A percentile compares a stretch with the other conserved stretches of the same genome.
These are phyloP conservation scores for Xylaria sp. DNA, from an alignment of 2,329 filamentous ascomycete genomes.

Conservation along the genomic window DNA sequence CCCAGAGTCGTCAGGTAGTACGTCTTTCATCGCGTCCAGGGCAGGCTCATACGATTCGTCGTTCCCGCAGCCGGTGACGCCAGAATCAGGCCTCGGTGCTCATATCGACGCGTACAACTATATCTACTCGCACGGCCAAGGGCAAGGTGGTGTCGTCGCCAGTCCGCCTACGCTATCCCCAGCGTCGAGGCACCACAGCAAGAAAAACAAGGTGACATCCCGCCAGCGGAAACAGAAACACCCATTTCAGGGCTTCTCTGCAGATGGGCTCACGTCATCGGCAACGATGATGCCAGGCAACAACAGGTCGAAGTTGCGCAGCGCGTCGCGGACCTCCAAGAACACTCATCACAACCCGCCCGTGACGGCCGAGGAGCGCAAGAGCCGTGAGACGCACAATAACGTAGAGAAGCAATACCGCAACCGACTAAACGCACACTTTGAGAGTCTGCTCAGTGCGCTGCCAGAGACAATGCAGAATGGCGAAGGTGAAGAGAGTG, in stretches of 20 bases:
- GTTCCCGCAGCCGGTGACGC: conserved; percentile 21
- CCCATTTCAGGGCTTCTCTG: conserved; percentile 18
- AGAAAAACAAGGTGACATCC: conserved; percentile 19
- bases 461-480: conserved; percentile 35
- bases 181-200: conserved; percentile 17
- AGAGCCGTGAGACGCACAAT: conserved; percentile 38
- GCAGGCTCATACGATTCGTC: conserved; percentile 26
- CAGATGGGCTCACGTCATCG: conserved; percentile 7
- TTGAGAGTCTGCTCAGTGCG: conserved; percentile 39
- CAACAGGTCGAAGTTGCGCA: conserved; percentile 30
- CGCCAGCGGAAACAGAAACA: conserved; percentile 20
- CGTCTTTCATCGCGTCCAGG: conserved; percentile 22
- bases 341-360: conserved; percentile 34
- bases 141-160: conserved; percentile 15
- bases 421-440: conserved; percentile 43
- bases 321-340: conserved; percentile 33
- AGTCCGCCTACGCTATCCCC: conserved; percentile 22
- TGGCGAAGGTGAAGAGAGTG: conserved; percentile 26
- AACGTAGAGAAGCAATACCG: conserved; percentile 46
- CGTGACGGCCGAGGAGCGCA: conserved; percentile 31
- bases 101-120: conserved; percentile 25
- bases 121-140: conserved; percentile 25
- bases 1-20: conserved; percentile 22
- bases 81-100: conserved; percentile 21
- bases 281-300: background rate